These are phyloP conservation scores for Botryotinia calthae DNA, from an alignment of 2,329 filamentous ascomycete genomes.

Conservation along the genomic window DNA sequence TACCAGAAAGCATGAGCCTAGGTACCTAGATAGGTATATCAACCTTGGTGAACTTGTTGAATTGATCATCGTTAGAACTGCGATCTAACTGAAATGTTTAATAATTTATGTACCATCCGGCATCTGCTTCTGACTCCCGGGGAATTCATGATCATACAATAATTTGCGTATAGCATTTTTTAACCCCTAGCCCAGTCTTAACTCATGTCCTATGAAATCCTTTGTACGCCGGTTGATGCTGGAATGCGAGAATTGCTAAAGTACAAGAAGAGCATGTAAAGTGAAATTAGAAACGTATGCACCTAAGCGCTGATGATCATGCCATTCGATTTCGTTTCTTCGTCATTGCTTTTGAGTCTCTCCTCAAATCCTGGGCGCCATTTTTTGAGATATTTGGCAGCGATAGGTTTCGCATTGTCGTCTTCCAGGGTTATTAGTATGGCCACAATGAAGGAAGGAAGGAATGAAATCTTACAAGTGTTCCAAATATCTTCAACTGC, in stretches of 20 bases:
- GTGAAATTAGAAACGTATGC: background rate
- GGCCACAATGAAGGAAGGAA: constrained; percentile 18
- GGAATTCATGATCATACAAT: constrained; percentile 9
- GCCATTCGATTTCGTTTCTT: constrained; percentile 27
- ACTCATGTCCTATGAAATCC: constrained; percentile 5
- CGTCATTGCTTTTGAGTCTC: constrained; percentile 27
- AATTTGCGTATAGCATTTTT: constrained; percentile 1
- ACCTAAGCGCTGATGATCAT: constrained; percentile 13
- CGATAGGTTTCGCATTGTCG: constrained; percentile 61
- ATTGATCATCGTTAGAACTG: background rate
- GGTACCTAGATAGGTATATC: background rate
- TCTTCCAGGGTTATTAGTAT: constrained; percentile 43
- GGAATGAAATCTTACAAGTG: constrained; percentile 52
- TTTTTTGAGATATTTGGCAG: constrained; percentile 60
- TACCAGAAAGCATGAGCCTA: background rate
- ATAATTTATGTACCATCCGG: background rate
- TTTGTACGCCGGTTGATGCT: constrained; percentile 16
- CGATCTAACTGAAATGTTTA: background rate
- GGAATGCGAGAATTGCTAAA: constrained; percentile 17
- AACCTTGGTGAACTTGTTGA: background rate
- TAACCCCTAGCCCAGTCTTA: background rate
- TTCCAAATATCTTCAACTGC: constrained; percentile 65
- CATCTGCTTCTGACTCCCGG: background rate
- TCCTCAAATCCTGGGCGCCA: constrained; percentile 50
- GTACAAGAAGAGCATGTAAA: constrained; percentile 3